Evolutionary conservation across 495 filamentous ascomycete genomes (phyloP).

Genomic region (Filosporella fistucella): DNA sequence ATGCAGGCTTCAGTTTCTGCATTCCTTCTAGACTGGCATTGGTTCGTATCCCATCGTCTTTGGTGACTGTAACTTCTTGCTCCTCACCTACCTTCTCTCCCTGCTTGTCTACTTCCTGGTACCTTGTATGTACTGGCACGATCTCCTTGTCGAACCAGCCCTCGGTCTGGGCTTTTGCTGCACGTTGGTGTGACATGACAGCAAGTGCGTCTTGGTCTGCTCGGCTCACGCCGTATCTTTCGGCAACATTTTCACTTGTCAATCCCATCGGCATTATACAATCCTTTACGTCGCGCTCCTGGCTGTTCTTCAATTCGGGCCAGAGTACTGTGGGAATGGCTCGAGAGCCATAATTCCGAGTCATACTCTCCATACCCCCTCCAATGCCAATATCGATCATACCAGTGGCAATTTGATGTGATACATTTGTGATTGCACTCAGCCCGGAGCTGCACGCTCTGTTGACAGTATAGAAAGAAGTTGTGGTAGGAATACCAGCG

Average conservation of each 20-base stretch:
- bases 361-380: constrained; percentile 94
- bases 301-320: constrained; percentile 60
- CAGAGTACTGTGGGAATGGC: constrained; percentile 84
- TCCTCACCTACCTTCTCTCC: constrained; percentile 50
- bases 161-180: constrained; percentile 58
- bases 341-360: constrained; percentile 73
- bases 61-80: constrained; percentile 48
- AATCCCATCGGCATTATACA: constrained; percentile 94
- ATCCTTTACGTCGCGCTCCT: constrained; percentile 66
- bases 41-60: constrained; percentile 79
- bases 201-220: constrained; percentile 82
- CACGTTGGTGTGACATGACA: constrained; percentile 65
- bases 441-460: constrained; percentile 78
- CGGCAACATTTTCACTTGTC: constrained; percentile 87
- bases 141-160: constrained; percentile 78
- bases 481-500: constrained; percentile 68
- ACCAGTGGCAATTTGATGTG: constrained; percentile 65
- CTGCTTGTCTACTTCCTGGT: constrained; percentile 59
- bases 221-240: constrained; percentile 67
- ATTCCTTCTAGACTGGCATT: constrained; percentile 64
- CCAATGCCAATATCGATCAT: constrained; percentile 77
- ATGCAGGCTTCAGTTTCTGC: constrained; percentile 78
- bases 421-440: constrained; percentile 65
- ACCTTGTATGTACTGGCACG: constrained; percentile 63
- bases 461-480: constrained; percentile 81